phyloP scores from a whole-genome alignment of 129 eudicot species.

The Glebionis coronaria region DNA sequence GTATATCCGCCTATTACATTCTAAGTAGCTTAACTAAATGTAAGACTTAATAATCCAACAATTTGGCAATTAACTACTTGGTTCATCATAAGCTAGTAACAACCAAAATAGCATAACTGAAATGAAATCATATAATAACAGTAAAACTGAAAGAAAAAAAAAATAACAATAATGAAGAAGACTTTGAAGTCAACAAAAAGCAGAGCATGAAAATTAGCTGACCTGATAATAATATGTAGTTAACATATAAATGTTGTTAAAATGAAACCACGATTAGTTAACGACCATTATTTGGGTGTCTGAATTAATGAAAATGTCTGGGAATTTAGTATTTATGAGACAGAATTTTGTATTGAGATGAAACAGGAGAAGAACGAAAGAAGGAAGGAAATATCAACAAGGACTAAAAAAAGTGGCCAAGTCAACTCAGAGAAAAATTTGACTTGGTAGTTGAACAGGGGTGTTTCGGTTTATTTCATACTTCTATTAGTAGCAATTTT shows the following conservation, averaged over 20 bases:
- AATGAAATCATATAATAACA: not conserved
- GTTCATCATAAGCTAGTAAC: slow-evolving; percentile 9
- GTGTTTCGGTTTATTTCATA: no score
- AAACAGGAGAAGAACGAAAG: slow-evolving; percentile 6
- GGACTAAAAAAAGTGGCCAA: slow-evolving; percentile 6
- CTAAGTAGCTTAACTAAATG: not conserved
- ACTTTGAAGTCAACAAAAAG: slow-evolving; percentile 33
- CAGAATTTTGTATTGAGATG: not conserved
- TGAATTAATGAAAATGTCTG: slow-evolving; percentile 29
- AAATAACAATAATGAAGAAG: slow-evolving; percentile 22
- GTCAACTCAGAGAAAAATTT: not conserved
- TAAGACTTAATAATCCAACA: not conserved
- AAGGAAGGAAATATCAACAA: not conserved
- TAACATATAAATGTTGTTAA: slow-evolving; percentile 3
- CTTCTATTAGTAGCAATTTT: no score
- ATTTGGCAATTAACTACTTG: not conserved
- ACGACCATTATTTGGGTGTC: not conserved
- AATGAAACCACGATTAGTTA: slow-evolving; percentile 21
- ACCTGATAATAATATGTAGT: slow-evolving; percentile 18
- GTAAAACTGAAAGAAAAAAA: no score
- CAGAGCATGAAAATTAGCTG: slow-evolving; percentile 17
- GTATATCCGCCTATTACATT: not conserved
- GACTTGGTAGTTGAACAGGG: not conserved
- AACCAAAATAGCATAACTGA: slow-evolving; percentile 13
- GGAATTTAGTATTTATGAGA: slow-evolving; percentile 17